phyloP scores from a whole-genome alignment of 306 rosid genomes.

The Vigna reflexopilosa region DNA sequence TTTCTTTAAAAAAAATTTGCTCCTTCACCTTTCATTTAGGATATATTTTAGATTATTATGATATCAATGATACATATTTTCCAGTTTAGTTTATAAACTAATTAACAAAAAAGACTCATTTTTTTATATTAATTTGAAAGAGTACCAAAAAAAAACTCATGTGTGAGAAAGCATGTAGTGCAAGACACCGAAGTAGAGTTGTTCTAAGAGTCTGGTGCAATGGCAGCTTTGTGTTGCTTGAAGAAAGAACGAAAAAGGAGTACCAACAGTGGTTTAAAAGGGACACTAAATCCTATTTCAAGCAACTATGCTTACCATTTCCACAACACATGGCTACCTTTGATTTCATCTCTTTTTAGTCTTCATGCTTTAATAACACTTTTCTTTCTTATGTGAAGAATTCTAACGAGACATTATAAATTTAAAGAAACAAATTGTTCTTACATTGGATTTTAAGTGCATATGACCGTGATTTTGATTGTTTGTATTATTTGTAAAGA shows the following conservation, averaged over 20 bases:
- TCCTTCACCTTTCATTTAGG: not conserved
- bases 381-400: too few relatives aligned
- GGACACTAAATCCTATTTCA: constrained; percentile 52
- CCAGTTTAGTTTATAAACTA: too few relatives aligned
- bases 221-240: constrained; percentile 83
- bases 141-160: too few relatives aligned
- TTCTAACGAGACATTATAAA: too few relatives aligned
- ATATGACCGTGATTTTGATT: too few relatives aligned
- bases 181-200: constrained; percentile 43
- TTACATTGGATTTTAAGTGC: too few relatives aligned
- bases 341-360: not conserved
- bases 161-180: constrained; percentile 38
- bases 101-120: too few relatives aligned
- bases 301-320: constrained; percentile 51
- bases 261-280: constrained; percentile 42
- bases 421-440: too few relatives aligned
- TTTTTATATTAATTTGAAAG: too few relatives aligned
- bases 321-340: not conserved
- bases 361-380: not conserved
- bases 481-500: too few relatives aligned
- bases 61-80: too few relatives aligned
- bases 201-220: constrained; percentile 49
- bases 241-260: constrained; percentile 45
- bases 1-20: constrained; percentile 10
- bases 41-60: not conserved